phyloP scores from a whole-genome alignment of 768 basidiomycete species.

The Mycena metata region DNA sequence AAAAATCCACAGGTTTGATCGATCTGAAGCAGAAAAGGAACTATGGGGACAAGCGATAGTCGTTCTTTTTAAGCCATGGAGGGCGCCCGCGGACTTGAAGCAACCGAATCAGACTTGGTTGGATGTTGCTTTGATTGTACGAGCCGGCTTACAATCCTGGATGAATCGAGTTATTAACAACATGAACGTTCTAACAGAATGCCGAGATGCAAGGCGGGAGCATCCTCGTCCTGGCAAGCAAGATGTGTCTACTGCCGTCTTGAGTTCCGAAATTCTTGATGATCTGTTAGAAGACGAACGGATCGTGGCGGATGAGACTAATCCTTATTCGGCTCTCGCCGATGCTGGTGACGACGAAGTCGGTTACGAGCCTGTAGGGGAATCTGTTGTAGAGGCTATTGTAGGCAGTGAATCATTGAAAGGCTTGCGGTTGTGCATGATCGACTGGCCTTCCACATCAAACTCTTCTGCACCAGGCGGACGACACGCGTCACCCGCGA shows the following conservation, averaged over 20 bases:
- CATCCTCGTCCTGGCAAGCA: background rate
- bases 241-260: background rate
- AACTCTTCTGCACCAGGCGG: too few species aligned
- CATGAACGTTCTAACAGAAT: constrained; percentile 25
- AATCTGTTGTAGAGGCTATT: background rate
- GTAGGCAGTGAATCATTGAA: background rate
- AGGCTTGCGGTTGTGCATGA: background rate
- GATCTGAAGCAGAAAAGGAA: background rate
- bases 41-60: background rate
- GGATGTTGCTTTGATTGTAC: background rate
- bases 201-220: constrained; percentile 26
- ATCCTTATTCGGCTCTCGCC: background rate
- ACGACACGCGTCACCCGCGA: too few species aligned
- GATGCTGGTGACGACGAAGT: background rate
- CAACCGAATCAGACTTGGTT: background rate
- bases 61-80: constrained; percentile 9
- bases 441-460: too few species aligned
- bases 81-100: background rate
- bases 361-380: background rate
- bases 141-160: background rate
- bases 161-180: constrained; percentile 15
- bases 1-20: background rate
- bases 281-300: background rate
- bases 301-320: background rate
- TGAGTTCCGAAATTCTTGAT: background rate